Conservation (phyloP, 768 basidiomycete genomes). For the Suillus spraguei region DNA sequence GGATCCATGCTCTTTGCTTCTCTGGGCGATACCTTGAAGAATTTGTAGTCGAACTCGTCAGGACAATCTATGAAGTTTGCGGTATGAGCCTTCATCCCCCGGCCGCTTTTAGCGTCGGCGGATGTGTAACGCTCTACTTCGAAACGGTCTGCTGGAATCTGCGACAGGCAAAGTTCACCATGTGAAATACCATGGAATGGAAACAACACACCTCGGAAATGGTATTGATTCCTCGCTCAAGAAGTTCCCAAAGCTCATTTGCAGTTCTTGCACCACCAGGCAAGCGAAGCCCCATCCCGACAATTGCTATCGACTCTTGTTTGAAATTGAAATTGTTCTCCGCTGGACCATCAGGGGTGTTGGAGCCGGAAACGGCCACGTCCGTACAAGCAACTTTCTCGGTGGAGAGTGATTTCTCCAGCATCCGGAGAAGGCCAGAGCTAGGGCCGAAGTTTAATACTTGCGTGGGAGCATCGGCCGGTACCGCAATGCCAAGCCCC, state of each 20-base stretch:
- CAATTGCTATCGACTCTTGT: slow-evolving; percentile 63
- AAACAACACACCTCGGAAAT: slow-evolving; percentile 49
- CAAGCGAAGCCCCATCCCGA: slow-evolving; percentile 67
- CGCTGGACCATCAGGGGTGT: not conserved
- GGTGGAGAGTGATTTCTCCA: slow-evolving; percentile 38
- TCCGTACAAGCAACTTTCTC: slow-evolving; percentile 20
- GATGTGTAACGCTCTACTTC: slow-evolving; percentile 41
- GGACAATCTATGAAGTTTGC: slow-evolving; percentile 66
- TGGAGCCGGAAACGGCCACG: slow-evolving; percentile 13
- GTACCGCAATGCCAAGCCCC: slow-evolving; percentile 25
- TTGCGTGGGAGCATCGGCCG: slow-evolving; percentile 25
- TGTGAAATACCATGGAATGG: slow-evolving; percentile 1
- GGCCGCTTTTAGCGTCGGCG: slow-evolving; percentile 30
- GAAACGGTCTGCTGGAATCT: slow-evolving; percentile 71
- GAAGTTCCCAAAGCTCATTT: slow-evolving; percentile 57
- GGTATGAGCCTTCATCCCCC: slow-evolving; percentile 50
- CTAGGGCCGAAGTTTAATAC: slow-evolving; percentile 57
- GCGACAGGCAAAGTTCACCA: slow-evolving; percentile 12
- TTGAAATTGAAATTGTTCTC: slow-evolving; percentile 22
- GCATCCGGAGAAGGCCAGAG: slow-evolving; percentile 37
- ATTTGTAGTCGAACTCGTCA: slow-evolving; percentile 66
- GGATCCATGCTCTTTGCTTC: slow-evolving; percentile 80
- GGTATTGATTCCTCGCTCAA: slow-evolving; percentile 59
- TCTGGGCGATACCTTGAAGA: slow-evolving; percentile 74
- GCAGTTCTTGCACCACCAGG: slow-evolving; percentile 55